These are phyloP conservation scores for Pseudonitzschia pungens DNA, from an alignment of 108 stramenopile species.

Conservation along the genomic window DNA sequence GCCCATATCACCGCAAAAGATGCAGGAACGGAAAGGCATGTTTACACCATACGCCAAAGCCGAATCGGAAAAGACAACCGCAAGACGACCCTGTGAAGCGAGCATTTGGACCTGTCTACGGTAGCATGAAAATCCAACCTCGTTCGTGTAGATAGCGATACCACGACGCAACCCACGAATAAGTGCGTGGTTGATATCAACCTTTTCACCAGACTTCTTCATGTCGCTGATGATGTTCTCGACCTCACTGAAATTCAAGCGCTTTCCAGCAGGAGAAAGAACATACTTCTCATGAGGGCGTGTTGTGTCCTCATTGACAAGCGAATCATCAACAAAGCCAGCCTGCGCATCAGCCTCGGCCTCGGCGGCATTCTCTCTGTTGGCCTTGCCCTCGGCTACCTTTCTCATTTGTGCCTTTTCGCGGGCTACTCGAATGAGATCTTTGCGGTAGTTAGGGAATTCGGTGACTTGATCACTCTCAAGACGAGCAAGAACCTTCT, in stretches of 20 bases:
- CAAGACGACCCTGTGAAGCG: slow-evolving; percentile 96
- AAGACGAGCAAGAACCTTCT: slow-evolving; percentile 84
- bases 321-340: slow-evolving; percentile 82
- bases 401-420: slow-evolving; percentile 89
- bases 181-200: slow-evolving; percentile 91
- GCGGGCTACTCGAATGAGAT: slow-evolving; percentile 83
- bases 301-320: slow-evolving; percentile 90
- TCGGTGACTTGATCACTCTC: slow-evolving; percentile 90
- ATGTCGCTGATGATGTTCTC: slow-evolving; percentile 93
- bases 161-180: slow-evolving; percentile 97
- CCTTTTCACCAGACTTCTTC: slow-evolving; percentile 90
- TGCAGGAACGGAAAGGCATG: slow-evolving; percentile 99
- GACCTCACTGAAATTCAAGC: slow-evolving; percentile 90
- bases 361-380: slow-evolving; percentile 87
- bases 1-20: slow-evolving; percentile 98
- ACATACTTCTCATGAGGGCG: slow-evolving; percentile 97
- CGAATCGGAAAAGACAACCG: slow-evolving; percentile 97
- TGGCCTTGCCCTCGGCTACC: slow-evolving; percentile 87
- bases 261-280: slow-evolving; percentile 86
- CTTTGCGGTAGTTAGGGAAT: slow-evolving; percentile 92
- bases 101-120: slow-evolving; percentile 96
- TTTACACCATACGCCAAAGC: slow-evolving; percentile 99
- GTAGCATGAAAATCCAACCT: slow-evolving; percentile 96
- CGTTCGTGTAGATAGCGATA: slow-evolving; percentile 98
- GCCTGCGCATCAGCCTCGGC: slow-evolving; percentile 92